Evolutionary conservation across 306 rosid species (phyloP).

Genomic region (Herpetospermum pedunculosum): DNA sequence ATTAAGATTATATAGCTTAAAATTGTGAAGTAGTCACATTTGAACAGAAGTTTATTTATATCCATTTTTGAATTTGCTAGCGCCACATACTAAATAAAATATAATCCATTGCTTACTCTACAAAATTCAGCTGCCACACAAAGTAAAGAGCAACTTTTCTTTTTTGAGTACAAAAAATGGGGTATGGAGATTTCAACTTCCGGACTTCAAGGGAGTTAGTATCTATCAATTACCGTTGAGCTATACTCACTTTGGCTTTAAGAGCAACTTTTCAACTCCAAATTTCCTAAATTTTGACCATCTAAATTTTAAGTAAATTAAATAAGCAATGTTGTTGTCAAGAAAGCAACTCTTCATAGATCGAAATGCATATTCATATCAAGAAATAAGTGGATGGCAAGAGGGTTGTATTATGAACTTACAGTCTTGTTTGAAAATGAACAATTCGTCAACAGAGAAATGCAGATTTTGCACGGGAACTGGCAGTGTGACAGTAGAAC

Average conservation of each 20-base stretch:
- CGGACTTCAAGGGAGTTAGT: too few relatives aligned
- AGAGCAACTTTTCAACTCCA: not conserved
- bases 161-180: too few relatives aligned
- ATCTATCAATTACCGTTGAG: too few relatives aligned
- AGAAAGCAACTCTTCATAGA: not conserved
- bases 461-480: conserved; percentile 83
- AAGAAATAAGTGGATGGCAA: not conserved
- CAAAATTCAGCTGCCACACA: not conserved
- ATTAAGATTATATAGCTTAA: not conserved
- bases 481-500: conserved; percentile 60
- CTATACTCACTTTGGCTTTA: too few relatives aligned
- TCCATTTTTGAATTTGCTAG: not conserved
- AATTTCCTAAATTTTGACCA: not conserved
- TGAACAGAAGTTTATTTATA: not conserved
- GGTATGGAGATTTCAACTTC: too few relatives aligned
- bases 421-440: not conserved
- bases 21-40: not conserved
- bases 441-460: conserved; percentile 40
- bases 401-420: not conserved
- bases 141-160: too few relatives aligned
- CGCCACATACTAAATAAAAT: not conserved
- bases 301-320: not conserved
- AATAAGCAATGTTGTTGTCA: not conserved
- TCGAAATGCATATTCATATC: not conserved
- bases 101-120: not conserved